Evolutionary conservation across 1,284 basidiomycete species (phyloP), one percentile per base, ranked within the genome.

Genomic region (Rhodofomes roseus): DNA sequence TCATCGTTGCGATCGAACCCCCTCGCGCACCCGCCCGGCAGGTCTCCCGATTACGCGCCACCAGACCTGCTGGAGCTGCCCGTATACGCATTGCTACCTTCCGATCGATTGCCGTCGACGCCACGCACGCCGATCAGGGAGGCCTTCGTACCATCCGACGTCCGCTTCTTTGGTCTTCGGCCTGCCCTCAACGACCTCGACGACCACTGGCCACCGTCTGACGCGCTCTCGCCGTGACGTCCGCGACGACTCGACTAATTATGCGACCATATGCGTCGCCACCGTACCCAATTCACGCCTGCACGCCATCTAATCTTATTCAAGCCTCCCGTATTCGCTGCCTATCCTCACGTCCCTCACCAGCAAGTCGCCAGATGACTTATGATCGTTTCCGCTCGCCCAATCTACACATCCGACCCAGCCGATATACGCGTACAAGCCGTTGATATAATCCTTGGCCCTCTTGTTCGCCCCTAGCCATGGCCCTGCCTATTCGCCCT

Each of bases 111-210:
- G 55, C 53, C 36, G 58, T 50, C 36, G 43, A 55, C 41, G 54
- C 68, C 68, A 1, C 67, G 68, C 34, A 73, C 71, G 8, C 63
- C 67, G 27, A 67, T 70, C n/a, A 57, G 62, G 27, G 57, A 58
- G n/a, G 58, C 29, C 22, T 64, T 68, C 55, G 52, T 62, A 22
- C 68, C 68, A 9, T 65, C 62, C 25, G 63, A 66, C 41, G 66
- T 70, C 16, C 54, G 50, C 18, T 73, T 73, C 60, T 63, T 61
- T 40, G 63, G 63, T 20, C 62, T 73, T 20, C 60, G 60, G 40
- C 71, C 70, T 25, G 62, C 66, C 29, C 62, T 71, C 36, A 64
- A 62, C 16, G 53, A 65, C 40, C 27, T 57, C 54, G 63, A 65
- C 23, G 58, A 62, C 36, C 36, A 52, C 34, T 55, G 58, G 36